A percentile compares a stretch with the other conserved stretches of the same genome.
phyloP scores from a whole-genome alignment of 2,329 filamentous ascomycete genomes.

The Rutstroemia sydowiana region DNA sequence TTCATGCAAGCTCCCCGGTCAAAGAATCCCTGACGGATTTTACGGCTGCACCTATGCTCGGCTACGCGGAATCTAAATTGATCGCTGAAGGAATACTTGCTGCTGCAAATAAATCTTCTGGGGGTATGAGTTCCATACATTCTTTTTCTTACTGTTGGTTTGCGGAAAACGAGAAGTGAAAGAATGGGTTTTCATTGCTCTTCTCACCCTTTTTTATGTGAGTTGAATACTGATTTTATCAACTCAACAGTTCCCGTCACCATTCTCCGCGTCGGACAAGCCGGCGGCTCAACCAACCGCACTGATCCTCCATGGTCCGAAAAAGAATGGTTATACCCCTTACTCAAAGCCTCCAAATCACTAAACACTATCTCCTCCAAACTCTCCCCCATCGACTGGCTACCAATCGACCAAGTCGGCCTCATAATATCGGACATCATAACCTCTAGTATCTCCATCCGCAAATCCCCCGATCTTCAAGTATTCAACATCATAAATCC shows the following conservation, averaged over 20 bases:
- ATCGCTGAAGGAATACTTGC: slow-evolving; percentile 35
- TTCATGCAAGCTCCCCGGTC: background rate
- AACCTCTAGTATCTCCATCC: background rate
- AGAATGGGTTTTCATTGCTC: too few species aligned
- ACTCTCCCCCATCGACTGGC: slow-evolving; percentile 35
- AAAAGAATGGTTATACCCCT: slow-evolving; percentile 44
- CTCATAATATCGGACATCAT: background rate
- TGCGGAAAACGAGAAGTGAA: too few species aligned
- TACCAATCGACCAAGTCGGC: slow-evolving; percentile 33
- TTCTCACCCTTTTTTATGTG: background rate
- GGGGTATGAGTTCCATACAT: slow-evolving; percentile 8
- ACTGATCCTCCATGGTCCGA: slow-evolving; percentile 43
- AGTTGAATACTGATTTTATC: background rate
- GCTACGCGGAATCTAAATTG: slow-evolving; percentile 23
- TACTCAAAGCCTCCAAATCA: slow-evolving; percentile 25
- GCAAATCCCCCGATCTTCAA: background rate
- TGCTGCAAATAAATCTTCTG: slow-evolving; percentile 29
- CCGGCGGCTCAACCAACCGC: slow-evolving; percentile 34
- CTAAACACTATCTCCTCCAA: background rate
- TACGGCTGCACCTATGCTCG: background rate
- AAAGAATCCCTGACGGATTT: background rate
- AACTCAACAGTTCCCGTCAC: slow-evolving; percentile 31
- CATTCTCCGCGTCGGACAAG: slow-evolving; percentile 40
- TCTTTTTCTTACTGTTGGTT: too few species aligned
- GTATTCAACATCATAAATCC: background rate